phyloP scores from a whole-genome alignment of 805 yeast species.

The Zygosaccharomyces rouxii region DNA sequence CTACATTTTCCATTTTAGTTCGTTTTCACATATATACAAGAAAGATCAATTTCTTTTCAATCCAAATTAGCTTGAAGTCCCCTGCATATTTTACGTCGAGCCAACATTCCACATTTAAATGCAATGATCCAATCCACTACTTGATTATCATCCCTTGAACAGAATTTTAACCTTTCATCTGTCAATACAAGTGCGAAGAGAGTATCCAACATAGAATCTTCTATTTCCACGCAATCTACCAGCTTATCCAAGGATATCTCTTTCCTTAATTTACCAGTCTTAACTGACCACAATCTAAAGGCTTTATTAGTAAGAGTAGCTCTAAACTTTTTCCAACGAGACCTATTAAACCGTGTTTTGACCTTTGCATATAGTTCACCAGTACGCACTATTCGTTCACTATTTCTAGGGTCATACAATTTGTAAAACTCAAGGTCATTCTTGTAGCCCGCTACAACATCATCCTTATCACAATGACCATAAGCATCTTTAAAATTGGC shows the following conservation, averaged over 20 bases:
- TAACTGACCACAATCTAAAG: conserved; percentile 16
- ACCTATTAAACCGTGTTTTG: conserved; percentile 18
- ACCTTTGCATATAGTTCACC: conserved; percentile 18
- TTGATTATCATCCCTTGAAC: conserved; percentile 20
- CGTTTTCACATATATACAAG: not conserved
- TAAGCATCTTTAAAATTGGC: not conserved
- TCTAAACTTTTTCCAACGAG: conserved; percentile 20
- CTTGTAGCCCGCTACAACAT: conserved; percentile 3
- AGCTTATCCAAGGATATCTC: conserved; percentile 14
- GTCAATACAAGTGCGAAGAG: conserved; percentile 19
- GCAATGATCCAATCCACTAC: conserved; percentile 26
- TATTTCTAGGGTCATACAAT: conserved; percentile 16
- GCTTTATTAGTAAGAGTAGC: conserved; percentile 17
- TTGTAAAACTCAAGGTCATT: conserved; percentile 20
- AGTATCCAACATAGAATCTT: conserved; percentile 12
- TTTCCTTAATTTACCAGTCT: conserved; percentile 15
- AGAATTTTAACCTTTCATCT: conserved; percentile 19
- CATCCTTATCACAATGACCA: not conserved
- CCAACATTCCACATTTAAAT: conserved; percentile 20
- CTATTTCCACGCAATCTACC: conserved; percentile 22
- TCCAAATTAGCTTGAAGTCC: not conserved
- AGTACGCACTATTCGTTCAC: conserved; percentile 15
- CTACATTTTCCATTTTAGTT: not conserved
- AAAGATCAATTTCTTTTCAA: not conserved
- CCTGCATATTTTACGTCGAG: conserved; percentile 11